Evolutionary conservation across 1,284 basidiomycete species (phyloP).

Genomic region (Cryptococcus sp.): DNA sequence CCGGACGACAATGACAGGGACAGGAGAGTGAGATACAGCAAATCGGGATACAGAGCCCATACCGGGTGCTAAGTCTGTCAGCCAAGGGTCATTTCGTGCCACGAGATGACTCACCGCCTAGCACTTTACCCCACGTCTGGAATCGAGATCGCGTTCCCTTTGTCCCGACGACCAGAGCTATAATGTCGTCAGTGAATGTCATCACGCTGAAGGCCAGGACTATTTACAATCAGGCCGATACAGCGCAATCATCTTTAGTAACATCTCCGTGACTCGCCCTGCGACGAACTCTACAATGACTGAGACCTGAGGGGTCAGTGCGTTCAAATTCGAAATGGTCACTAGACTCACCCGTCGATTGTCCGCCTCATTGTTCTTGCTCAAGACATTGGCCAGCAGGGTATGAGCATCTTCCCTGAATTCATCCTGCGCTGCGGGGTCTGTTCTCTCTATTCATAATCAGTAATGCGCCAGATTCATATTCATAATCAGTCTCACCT

Average conservation of each 20-base stretch:
- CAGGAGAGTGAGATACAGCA: conserved; percentile 80
- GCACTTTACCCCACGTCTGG: conserved; percentile 56
- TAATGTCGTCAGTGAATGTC: neutral
- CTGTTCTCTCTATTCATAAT: conserved; percentile 54
- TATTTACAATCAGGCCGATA: conserved; percentile 79
- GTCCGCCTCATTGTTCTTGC: conserved; percentile 74
- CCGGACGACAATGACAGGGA: conserved; percentile 84
- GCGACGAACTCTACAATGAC: conserved; percentile 92
- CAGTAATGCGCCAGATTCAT: neutral
- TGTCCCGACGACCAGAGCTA: conserved; percentile 81
- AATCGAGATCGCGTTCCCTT: conserved; percentile 64
- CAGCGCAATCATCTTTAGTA: conserved; percentile 87
- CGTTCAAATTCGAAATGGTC: neutral
- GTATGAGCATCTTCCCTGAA: conserved; percentile 82
- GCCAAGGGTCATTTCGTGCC: too few species aligned
- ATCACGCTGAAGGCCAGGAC: neutral
- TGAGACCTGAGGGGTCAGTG: conserved; percentile 59
- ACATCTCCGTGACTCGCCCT: conserved; percentile 79
- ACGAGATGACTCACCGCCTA: conserved; percentile 51
- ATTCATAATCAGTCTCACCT: conserved; percentile 50
- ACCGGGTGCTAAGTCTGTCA: conserved; percentile 47
- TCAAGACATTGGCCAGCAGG: conserved; percentile 74
- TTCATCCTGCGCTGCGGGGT: conserved; percentile 59
- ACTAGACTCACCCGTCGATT: conserved; percentile 60
- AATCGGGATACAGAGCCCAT: conserved; percentile 57